A percentile compares a stretch with the other conserved stretches of the same genome.
phyloP scores from a whole-genome alignment of 495 filamentous ascomycete species.

The Pyrenula aspistea region DNA sequence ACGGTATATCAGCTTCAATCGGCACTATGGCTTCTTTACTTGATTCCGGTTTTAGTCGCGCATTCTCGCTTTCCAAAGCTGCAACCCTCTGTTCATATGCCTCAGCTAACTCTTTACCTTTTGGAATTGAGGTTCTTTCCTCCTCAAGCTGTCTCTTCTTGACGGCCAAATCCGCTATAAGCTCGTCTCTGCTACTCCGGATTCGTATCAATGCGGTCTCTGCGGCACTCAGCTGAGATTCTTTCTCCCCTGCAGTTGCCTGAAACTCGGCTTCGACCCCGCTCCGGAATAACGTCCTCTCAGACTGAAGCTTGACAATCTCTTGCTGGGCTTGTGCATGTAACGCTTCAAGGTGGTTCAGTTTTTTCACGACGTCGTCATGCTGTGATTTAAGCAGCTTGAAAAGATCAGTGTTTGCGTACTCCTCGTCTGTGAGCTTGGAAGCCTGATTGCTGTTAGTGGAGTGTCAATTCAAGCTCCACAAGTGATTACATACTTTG shows the following conservation, averaged over 20 bases:
- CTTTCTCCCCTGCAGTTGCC: constrained; percentile 54
- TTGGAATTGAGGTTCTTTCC: constrained; percentile 50
- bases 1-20: constrained; percentile 35
- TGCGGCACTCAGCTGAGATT: constrained; percentile 65
- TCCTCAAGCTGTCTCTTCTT: constrained; percentile 68
- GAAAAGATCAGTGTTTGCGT: constrained; percentile 82
- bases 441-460: constrained; percentile 33
- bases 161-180: constrained; percentile 69
- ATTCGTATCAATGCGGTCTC: constrained; percentile 82
- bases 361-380: constrained; percentile 80
- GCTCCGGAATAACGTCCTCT: constrained; percentile 69
- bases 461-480: background rate
- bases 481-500: constrained; percentile 26
- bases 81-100: constrained; percentile 63
- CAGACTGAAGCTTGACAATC: constrained; percentile 69
- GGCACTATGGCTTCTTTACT: constrained; percentile 29
- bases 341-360: constrained; percentile 83
- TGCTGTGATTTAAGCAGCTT: constrained; percentile 80
- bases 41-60: constrained; percentile 46
- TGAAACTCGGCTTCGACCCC: constrained; percentile 71
- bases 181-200: constrained; percentile 68
- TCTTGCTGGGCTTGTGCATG: constrained; percentile 79
- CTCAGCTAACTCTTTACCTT: constrained; percentile 66
- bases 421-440: constrained; percentile 81
- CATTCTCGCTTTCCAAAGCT: constrained; percentile 69